These are phyloP conservation scores for Trichoderma atroviride DNA, from an alignment of 2,329 filamentous ascomycete genomes.

Conservation along the genomic window DNA sequence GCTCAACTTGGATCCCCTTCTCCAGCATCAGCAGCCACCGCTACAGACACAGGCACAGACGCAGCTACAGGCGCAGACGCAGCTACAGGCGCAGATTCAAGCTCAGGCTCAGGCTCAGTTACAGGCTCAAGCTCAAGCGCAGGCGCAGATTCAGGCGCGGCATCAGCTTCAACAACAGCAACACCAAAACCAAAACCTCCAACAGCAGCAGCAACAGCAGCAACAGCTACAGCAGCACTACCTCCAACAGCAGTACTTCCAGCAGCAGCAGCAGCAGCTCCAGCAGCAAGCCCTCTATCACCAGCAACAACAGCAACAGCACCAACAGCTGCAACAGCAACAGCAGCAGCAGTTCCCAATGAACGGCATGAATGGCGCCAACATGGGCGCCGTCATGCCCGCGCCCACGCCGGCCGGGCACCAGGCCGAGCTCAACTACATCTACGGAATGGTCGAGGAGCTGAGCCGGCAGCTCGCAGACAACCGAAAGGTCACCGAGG, in stretches of 20 bases:
- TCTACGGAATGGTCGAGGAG: conserved; percentile 69
- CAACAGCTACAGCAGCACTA: conserved; percentile 27
- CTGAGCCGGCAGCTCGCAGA: conserved; percentile 65
- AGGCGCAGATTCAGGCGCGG: conserved; percentile 12
- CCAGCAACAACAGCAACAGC: conserved; percentile 10
- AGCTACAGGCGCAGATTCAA: conserved; percentile 16
- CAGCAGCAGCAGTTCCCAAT: conserved; percentile 38
- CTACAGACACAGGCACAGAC: neutral
- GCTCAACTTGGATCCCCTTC: conserved; percentile 32
- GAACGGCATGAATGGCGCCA: conserved; percentile 55
- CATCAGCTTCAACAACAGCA: conserved; percentile 24
- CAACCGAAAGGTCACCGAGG: conserved; percentile 63
- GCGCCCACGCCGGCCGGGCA: conserved; percentile 67
- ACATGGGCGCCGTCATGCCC: conserved; percentile 51
- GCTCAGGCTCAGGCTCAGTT: neutral
- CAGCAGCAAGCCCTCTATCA: conserved; percentile 23
- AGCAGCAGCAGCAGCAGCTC: conserved; percentile 23
- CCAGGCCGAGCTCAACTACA: conserved; percentile 68
- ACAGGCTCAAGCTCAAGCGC: conserved; percentile 11
- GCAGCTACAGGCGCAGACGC: neutral
- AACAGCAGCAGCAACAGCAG: conserved; percentile 7
- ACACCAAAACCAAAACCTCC: neutral
- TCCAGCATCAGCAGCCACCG: conserved; percentile 34
- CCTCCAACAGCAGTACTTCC: conserved; percentile 31
- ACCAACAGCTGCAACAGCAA: conserved; percentile 29